Evolutionary conservation across 1,139 yeast genomes (phyloP), one percentile per base, ranked within the genome.

Genomic region (Blastobotrys ciferrii): DNA sequence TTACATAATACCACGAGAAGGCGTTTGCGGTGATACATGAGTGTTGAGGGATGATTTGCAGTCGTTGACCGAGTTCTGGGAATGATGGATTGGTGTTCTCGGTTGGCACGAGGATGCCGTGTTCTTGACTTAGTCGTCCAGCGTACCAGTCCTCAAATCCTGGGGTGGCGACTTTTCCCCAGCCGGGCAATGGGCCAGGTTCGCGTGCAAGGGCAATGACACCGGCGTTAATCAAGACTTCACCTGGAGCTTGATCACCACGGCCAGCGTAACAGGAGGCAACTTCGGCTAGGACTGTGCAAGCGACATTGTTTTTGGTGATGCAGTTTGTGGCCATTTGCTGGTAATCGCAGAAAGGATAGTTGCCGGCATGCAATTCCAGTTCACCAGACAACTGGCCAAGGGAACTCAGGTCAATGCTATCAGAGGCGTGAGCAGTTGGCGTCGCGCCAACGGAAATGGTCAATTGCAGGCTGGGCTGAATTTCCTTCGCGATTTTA

Each of bases 391-490:
- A 44, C 30, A 59, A 44, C 31, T 43, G 45, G 14, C 40, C 48
- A 66, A 53, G 41, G 65, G 71, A 30, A 72, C 53, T 60, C 63
- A 51, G 33, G 37, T 59, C 60, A n/a, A 57, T 46, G 14, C 45
- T 18, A 50, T 71, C 73, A 2, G 85, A 72, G 0, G 87, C 79
- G 58, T 83, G 88, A 1, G 87, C 82, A 0, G 94, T 86, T 40
- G 94, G 94, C 0, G 95, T 84, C 1, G 94, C 89, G 12, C 95
- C 95, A 12, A 84, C 87, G 0, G 84, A 80, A 32, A 78, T 67
- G 32, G 66, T 72, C 48, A 77, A 66, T 11, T 52, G 51, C 9
- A 73, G 52, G 11, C 25, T 11, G 9, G 72, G 64, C 23, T 58
- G 54, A 1, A 59, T 32, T 15, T 49, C 19, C 48, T 38, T 58